Percentiles rank a stretch among this genome's conserved stretches.
phyloP scores from a whole-genome alignment of 768 basidiomycete genomes.

The Baorangia bicolor region DNA sequence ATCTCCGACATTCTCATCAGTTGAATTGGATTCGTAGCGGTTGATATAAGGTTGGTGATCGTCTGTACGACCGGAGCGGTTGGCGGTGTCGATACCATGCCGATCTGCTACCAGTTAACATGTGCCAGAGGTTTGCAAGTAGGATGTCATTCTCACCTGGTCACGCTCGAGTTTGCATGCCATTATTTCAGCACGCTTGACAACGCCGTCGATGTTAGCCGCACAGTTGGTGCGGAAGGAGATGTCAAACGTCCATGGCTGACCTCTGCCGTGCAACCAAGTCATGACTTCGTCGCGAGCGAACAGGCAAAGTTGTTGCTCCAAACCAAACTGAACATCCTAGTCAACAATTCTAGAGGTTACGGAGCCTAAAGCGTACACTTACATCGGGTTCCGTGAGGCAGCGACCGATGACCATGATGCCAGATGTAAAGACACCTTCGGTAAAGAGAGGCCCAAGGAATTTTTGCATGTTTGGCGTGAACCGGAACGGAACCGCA shows the following conservation, averaged over 20 bases:
- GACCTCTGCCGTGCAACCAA: conserved; percentile 63
- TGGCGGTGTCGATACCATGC: conserved; percentile 22
- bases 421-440: conserved; percentile 80
- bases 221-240: conserved; percentile 59
- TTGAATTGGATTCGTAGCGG: conserved; percentile 82
- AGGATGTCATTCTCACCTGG: conserved; percentile 46
- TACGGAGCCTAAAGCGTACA: background rate
- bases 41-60: conserved; percentile 77
- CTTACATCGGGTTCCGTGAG: conserved; percentile 89
- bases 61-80: conserved; percentile 68
- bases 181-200: conserved; percentile 79
- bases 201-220: conserved; percentile 63
- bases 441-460: conserved; percentile 87
- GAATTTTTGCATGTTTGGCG: conserved; percentile 94
- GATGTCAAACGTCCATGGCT: conserved; percentile 56
- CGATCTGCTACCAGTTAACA: conserved; percentile 20
- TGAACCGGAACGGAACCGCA: conserved; percentile 93
- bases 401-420: conserved; percentile 89
- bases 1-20: conserved; percentile 84
- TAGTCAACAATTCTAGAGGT: background rate
- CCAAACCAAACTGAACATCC: conserved; percentile 73
- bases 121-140: background rate
- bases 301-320: conserved; percentile 88
- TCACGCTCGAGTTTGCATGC: conserved; percentile 87
- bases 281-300: conserved; percentile 88